Base-by-base conservation (phyloP, 139 green algal genomes). In the Spirogloea muscicola region DNA sequence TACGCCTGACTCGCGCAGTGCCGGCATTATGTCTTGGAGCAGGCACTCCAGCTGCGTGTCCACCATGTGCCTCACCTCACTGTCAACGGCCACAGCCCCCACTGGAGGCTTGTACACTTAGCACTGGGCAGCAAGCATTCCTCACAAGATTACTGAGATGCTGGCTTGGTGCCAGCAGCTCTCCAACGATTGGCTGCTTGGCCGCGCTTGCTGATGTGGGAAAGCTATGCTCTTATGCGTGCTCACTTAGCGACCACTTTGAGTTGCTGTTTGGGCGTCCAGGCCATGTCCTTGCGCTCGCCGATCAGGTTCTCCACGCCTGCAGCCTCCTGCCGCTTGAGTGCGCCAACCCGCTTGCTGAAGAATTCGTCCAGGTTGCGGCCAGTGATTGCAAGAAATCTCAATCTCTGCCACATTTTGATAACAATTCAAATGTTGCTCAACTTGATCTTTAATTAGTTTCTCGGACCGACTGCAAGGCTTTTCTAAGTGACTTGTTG, bases 301-400 rank as follows among this genome's bases (percentile, higher is more conserved):
- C 38, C 3, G 38, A 67, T 70, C 10, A 89, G 57, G 58, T 88
- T 87, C 2, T 68, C 65, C 39, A 85, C 41, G 43, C 85, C 81
- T 33, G 77, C 85, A 3, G 60, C 81, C 46, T 82, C 62, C 72
- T 90, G 85, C 40, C 84, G 48, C 78, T 89, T 90, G 9, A 90
- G 51, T 38, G 81, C 85, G 21, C 85, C 85, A 27, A 90, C 85
- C 34, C 85, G 63, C 74, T 90, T 90, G 63, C 68, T 73, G 62
- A 88, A 90, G 71, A 90, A 90, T 52, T 88, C 85, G 64, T 90
- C 85, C 65, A 90, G 59, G 67, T 90, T 90, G n/a, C 71, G 64
- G 27, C 61, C 65, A 3, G 77, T 77, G 44, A 90, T 88, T 3
- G 83, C 81, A 21, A 90, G 7, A 51, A 88, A 90, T n/a, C 72